Evolutionary conservation across 305 asterid genomes (phyloP), one percentile per base, ranked within the genome.

Genomic region (Fraxinus paxiana): DNA sequence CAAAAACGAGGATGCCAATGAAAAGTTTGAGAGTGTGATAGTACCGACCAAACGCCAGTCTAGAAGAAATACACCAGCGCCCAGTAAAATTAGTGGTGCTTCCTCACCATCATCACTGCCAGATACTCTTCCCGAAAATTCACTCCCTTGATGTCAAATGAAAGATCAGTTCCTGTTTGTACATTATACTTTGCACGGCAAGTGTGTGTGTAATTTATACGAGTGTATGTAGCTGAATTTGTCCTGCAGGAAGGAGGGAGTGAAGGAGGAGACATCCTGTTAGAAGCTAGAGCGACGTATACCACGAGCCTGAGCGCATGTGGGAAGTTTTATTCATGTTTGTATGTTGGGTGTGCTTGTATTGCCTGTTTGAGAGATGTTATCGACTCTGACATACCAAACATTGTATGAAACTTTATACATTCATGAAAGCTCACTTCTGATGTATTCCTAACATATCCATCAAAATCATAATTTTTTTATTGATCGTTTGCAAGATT

Each of bases 11-110:
- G 85, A 77, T 67, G 69, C 37, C 73, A 46, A 73, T 2, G 75
- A 51, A 26, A 87, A 85, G 82, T 34, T 71, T 18, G 79, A 74
- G 15, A 73, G 80, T 9, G 87, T 80, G 71, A 80, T 75, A 6
- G 89, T 90, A 15, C 82, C 89, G 17, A 90, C 93, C 20, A 90
- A 84, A 74, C 80, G 93, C 56, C 89, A 85, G 83, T 90, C 91
- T 6, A 85, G 91, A 59, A 87, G 83, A 83, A 88, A 76, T 59
- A 90, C 93, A 4, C 93, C 91, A 0, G 90, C 59, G 3, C 87
- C 88, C 20, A 90, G 93, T 85, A 88, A 78, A 80, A 17, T 87
- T 1, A 87, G 91, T 13, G 88, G 88, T 22, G 86, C 73, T 31
- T 87, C 90, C 76, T 82, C 89, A 9, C 88, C 92, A 6, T 86